Base-by-base conservation (phyloP, 2,329 filamentous ascomycete species). In the Venturia carpophila region DNA sequence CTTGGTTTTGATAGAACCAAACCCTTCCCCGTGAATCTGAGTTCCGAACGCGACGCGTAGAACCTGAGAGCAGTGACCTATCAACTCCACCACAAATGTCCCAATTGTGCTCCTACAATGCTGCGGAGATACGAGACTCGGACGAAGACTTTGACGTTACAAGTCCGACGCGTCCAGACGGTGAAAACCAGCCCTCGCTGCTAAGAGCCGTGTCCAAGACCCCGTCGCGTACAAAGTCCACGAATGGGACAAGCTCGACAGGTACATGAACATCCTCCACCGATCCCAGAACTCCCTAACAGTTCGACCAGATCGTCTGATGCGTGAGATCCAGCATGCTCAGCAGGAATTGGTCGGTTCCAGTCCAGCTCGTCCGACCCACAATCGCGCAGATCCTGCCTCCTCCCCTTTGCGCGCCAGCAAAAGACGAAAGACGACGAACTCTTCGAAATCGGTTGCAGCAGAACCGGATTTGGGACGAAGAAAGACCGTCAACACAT, bases 91-190 rank as follows among this genome's bases (percentile, higher is more conserved):
- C 52, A 58, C 52, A 34, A 34, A 34, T 34, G 52, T 21, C 3
- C 52, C 52, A 52, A 58, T 58, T 58, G 52, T 37, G 30, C 30
- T 37, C 17, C 10, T 47, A 64, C 11, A 1, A 65, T 65, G 64
- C 15, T 15, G n/a, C 55, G 37, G 56, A 63, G 27, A 52, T 65
- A 34, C 64, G 62, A 17, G 64, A 65, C 52, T 65, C 64, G 21
- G 64, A 65, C 34, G 56, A 65, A 47, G 64, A 52, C n/a, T 42
- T 61, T 24, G 5, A 21, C 17, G 39, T 42, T 13, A 34, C 64
- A 41, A 55, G 27, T 37, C 30, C 52, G 37, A 42, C 43, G 52
- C 47, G 37, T 37, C 34, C 47, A 10, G 30, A 60, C 34, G 21
- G 37, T 52, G 30, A 42, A 37, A 34, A 34, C 27, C 15, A 34